Percentiles rank a stretch among this genome's conserved stretches.
These are phyloP conservation scores for Ophiostoma sp. DNA, from an alignment of 2,329 filamentous ascomycete species.

Conservation along the genomic window DNA sequence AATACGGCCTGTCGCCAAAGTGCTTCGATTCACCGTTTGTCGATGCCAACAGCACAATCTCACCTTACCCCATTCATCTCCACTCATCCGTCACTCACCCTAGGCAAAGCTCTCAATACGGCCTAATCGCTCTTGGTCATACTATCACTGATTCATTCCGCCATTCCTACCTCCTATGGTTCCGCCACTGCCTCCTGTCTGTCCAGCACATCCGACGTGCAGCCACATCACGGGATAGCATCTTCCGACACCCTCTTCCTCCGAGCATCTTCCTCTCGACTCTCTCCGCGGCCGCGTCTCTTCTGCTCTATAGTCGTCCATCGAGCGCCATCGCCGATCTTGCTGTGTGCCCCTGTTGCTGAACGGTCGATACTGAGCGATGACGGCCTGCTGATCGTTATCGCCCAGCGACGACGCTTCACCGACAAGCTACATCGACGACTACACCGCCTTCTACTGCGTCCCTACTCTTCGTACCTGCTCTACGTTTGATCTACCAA, in stretches of 20 bases:
- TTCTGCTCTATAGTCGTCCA: not conserved
- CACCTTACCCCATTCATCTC: conserved; percentile 3
- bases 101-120: conserved; percentile 1
- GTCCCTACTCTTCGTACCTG: not conserved
- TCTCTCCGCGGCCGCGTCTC: not conserved
- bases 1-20: not conserved
- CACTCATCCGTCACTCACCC: conserved; percentile 1
- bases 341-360: not conserved
- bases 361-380: conserved; percentile 4
- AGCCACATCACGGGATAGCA: not conserved
- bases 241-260: no score
- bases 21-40: not conserved
- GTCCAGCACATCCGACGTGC: no score
- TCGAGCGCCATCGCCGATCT: not conserved
- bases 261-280: not conserved
- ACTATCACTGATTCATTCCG: not conserved
- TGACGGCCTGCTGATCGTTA: conserved; percentile 19
- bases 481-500: no score
- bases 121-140: conserved; percentile 1
- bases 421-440: not conserved
- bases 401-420: conserved; percentile 12
- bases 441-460: not conserved
- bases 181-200: no score
- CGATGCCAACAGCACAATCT: conserved; percentile 5
- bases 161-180: not conserved